phyloP scores from a whole-genome alignment of 176 grass and related monocot genomes.

The Ananas comosus region DNA sequence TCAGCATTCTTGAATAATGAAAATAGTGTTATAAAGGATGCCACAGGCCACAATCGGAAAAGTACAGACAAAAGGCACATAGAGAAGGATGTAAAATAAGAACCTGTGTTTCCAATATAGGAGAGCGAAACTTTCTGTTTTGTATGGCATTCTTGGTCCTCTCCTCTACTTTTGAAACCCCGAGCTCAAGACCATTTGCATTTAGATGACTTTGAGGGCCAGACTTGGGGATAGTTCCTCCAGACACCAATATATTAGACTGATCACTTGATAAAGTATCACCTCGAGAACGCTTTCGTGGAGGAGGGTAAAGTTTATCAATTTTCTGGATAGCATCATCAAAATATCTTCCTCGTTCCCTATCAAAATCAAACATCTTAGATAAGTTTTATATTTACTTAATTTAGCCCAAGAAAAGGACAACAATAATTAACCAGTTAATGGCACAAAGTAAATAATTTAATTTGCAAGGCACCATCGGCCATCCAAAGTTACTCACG shows the following conservation, averaged over 20 bases:
- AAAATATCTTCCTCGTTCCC: slow-evolving; percentile 44
- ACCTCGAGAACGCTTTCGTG: slow-evolving; percentile 54
- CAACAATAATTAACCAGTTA: neutral
- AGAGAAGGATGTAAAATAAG: slow-evolving; percentile 16
- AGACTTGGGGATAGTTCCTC: slow-evolving; percentile 36
- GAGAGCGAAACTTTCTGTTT: slow-evolving; percentile 59
- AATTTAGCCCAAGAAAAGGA: slow-evolving; percentile 15
- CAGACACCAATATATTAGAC: slow-evolving; percentile 33
- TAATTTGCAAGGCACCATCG: too few species aligned
- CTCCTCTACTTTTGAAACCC: slow-evolving; percentile 52
- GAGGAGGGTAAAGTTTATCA: slow-evolving; percentile 37
- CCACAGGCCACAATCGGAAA: slow-evolving; percentile 8
- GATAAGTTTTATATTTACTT: slow-evolving; percentile 13
- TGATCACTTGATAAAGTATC: slow-evolving; percentile 52
- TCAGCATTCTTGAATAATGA: neutral
- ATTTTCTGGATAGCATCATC: slow-evolving; percentile 44
- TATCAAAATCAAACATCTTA: slow-evolving; percentile 19
- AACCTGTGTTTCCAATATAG: slow-evolving; percentile 45
- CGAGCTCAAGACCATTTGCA: slow-evolving; percentile 51
- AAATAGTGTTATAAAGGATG: slow-evolving; percentile 13
- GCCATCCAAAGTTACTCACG: neutral
- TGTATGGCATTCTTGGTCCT: slow-evolving; percentile 47
- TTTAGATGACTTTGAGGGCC: slow-evolving; percentile 38
- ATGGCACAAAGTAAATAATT: too few species aligned
- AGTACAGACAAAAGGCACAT: slow-evolving; percentile 8